Evolutionary conservation across 805 yeast genomes (phyloP).

Genomic region (Hanseniaspora pseudoguilliermondii): DNA sequence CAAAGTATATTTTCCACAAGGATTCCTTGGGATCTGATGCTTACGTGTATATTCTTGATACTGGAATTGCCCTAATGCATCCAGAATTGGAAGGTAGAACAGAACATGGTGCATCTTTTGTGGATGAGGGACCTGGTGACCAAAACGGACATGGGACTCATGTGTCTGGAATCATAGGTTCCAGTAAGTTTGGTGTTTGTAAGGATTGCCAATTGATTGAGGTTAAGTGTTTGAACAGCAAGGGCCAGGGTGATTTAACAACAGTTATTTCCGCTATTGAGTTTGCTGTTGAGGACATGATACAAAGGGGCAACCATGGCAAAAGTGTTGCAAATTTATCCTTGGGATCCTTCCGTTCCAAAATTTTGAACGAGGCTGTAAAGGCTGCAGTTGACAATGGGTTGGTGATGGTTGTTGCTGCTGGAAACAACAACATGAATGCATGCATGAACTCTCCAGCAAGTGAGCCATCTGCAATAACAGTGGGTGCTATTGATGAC

Average conservation of each 20-base stretch:
- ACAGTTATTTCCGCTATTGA: conserved; percentile 56
- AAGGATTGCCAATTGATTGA: conserved; percentile 54
- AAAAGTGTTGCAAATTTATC: conserved; percentile 68
- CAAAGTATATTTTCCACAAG: conserved; percentile 38
- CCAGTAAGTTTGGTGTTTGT: conserved; percentile 70
- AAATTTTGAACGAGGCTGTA: conserved; percentile 60
- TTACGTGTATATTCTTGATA: conserved; percentile 67
- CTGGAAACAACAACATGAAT: conserved; percentile 67
- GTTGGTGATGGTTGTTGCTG: conserved; percentile 62
- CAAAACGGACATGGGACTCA: conserved; percentile 85
- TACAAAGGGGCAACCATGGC: conserved; percentile 15
- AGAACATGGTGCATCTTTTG: conserved; percentile 45
- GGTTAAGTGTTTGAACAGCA: conserved; percentile 55
- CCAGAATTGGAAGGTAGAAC: conserved; percentile 58
- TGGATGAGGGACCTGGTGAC: conserved; percentile 54
- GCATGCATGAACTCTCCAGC: conserved; percentile 86
- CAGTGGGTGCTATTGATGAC: conserved; percentile 86
- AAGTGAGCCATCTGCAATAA: conserved; percentile 53
- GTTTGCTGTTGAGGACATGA: conserved; percentile 50
- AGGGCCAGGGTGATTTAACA: conserved; percentile 61
- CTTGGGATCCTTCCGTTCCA: conserved; percentile 59
- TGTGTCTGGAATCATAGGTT: conserved; percentile 80
- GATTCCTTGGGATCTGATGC: conserved; percentile 44
- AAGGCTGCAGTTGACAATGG: conserved; percentile 66
- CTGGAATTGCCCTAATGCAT: conserved; percentile 57